Evolutionary conservation across 805 yeast species (phyloP), one percentile per base, ranked within the genome.

Genomic region (Zygosaccharomyces siamensis): DNA sequence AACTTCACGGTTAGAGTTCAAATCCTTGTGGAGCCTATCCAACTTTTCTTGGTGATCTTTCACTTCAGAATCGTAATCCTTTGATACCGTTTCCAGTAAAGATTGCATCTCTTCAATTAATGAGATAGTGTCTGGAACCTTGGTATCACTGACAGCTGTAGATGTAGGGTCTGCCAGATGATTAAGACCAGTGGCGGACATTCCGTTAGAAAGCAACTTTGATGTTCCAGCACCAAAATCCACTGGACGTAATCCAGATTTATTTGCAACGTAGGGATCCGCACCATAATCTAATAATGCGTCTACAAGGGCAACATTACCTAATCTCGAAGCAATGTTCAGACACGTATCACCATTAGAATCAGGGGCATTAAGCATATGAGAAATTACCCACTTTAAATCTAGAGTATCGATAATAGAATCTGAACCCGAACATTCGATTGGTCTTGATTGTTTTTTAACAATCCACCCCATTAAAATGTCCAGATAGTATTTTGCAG

Each of bases 281-380:
- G 97, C 97, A 32, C 97, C 97, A 48, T 87, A 85, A 53, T 87
- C 90, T 45, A 93, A 67, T 43, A 93, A 73, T 53, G 85, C 87
- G 53, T 86, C 88, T 7, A 86, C 90, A 48, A 93, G 78, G 39
- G 85, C 81, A 41, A 81, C 79, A 63, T 87, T 86, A 7, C 95
- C 95, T 23, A 93, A 79, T 58, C 95, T 78, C 0, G 97, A 93
- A 0, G 95, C 95, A 48, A 93, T 86, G 62, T 90, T 95, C 51
- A 93, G 73, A 42, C 97, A 90, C 0, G 99, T 93, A 64, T 93
- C 97, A 23, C 99, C 99, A 60, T 90, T 90, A 47, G 81, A 73
- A 69, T 93, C 99, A 54, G 84, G 87, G n/a, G 86, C 85, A 63
- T 93, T 92, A 46, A 92, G 83, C 57, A 93, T 78, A 42, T 81